Conservation (phyloP, 2,329 filamentous ascomycete species). For the Fusarium mexicanum region DNA sequence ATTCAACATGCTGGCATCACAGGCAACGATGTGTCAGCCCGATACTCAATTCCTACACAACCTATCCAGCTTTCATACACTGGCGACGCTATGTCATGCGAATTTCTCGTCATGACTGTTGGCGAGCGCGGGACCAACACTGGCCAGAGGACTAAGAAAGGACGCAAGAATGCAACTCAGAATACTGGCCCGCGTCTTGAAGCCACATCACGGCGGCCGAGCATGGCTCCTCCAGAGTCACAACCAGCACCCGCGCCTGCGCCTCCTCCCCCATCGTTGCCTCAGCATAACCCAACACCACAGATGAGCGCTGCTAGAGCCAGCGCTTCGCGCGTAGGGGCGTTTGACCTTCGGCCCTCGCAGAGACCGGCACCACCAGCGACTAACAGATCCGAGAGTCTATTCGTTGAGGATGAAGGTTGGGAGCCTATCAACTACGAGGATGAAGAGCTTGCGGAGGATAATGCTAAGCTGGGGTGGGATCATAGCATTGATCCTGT, state of each 20-base stretch:
- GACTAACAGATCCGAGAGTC: constrained; percentile 70
- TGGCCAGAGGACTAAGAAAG: constrained; percentile 59
- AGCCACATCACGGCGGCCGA: constrained; percentile 57
- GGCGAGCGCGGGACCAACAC: constrained; percentile 68
- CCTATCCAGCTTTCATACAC: constrained; percentile 79
- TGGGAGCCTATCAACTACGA: constrained; percentile 76
- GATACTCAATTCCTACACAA: constrained; percentile 75
- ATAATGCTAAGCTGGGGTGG: constrained; percentile 77
- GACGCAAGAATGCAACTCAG: constrained; percentile 51
- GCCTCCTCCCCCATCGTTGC: constrained; percentile 40
- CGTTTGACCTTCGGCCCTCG: constrained; percentile 61
- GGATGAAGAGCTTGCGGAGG: constrained; percentile 68
- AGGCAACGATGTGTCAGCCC: constrained; percentile 71
- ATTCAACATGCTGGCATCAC: constrained; percentile 78
- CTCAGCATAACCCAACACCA: constrained; percentile 47
- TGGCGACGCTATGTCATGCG: constrained; percentile 73
- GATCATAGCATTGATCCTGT: constrained; percentile 74
- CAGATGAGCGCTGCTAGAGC: constrained; percentile 48
- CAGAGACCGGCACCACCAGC: constrained; percentile 64
- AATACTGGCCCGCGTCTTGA: constrained; percentile 56
- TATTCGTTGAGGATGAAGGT: constrained; percentile 80
- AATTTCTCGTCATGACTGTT: constrained; percentile 85
- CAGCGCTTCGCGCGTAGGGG: constrained; percentile 48
- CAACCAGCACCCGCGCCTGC: constrained; percentile 37
- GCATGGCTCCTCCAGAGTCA: constrained; percentile 50